Evolutionary conservation across 2,329 filamentous ascomycete species (phyloP), one percentile per base, ranked within the genome.

Genomic region (Colletotrichum agaves): DNA sequence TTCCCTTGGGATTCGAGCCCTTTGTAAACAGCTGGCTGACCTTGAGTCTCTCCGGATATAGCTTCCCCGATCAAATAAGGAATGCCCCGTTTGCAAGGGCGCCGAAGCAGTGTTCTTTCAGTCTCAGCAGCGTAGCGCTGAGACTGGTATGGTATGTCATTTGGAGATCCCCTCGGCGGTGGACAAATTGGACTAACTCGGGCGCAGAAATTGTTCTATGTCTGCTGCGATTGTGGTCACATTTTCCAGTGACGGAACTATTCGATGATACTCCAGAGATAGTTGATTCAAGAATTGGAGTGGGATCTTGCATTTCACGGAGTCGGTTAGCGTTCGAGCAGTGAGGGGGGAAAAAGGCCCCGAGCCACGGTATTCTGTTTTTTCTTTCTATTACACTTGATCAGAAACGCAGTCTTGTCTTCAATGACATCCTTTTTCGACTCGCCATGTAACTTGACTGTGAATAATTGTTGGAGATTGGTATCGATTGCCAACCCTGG

Each of bases 71-170:
- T 91, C 93, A 74, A 93, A 93, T 78, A 93, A 92, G 81, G 87
- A 87, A 69, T 99, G 96, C 82, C 93, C 94, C 59, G 87, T 85
- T 73, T 99, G 97, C 85, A 87, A 88, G 72, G 92, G 96, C 79
- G 89, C 90, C 73, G 94, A 98, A 82, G 94, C 94, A 50, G 97
- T 99, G 68, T 99, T 97, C 83, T 99, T 99, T 85, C 96, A 99
- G 83, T 98, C 94, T 70, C 96, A 99, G 79, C 94, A 98, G 84
- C 92, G 96, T 81, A 97, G 92, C 73, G 93, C 93, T 55, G 94
- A 98, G 80, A 99, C 96, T 49, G 96, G 96, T 83, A 99, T 99
- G 96, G 96, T 98, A 81, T 85, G 92, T 75, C 60, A 50, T 19
- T 39, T 55, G 46, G 23, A 33, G 31, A 21, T 37, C 31, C 27